Conservation (phyloP, 2,329 filamentous ascomycete genomes). For the Volutella citrinella region DNA sequence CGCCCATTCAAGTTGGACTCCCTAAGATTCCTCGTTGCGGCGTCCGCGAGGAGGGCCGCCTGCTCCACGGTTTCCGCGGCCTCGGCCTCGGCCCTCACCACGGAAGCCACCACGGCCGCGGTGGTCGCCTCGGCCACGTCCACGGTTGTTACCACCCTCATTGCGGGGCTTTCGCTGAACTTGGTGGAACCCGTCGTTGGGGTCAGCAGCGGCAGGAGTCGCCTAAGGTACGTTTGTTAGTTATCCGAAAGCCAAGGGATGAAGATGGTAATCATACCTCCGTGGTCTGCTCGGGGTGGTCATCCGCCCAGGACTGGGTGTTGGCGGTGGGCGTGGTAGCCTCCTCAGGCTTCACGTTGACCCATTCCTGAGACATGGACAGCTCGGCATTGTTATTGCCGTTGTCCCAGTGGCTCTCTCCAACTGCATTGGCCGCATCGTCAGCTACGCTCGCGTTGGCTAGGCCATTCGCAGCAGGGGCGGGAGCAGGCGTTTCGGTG, state of each 20-base stretch:
- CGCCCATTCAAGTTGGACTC: constrained; percentile 19
- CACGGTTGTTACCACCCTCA: constrained; percentile 43
- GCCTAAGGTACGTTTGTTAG: too few relatives aligned
- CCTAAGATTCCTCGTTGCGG: constrained; percentile 39
- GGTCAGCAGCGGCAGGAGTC: constrained; percentile 38
- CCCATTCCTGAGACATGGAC: constrained; percentile 64
- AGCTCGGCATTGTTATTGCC: constrained; percentile 41
- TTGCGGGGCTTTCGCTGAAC: constrained; percentile 61
- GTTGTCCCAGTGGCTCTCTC: constrained; percentile 64
- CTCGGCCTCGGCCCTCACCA: constrained; percentile 44
- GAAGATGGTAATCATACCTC: constrained; percentile 35
- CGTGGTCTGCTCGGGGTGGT: constrained; percentile 57
- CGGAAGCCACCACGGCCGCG: constrained; percentile 49
- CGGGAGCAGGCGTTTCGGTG: constrained; percentile 31
- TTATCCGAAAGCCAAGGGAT: too few relatives aligned
- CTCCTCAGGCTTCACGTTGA: constrained; percentile 67
- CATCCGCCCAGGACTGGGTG: constrained; percentile 78
- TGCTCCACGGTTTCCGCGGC: constrained; percentile 36
- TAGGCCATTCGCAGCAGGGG: constrained; percentile 38
- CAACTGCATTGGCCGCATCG: constrained; percentile 57
- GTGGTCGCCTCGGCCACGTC: constrained; percentile 48
- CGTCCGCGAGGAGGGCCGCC: constrained; percentile 35
- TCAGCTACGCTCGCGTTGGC: constrained; percentile 51
- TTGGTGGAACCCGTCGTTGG: constrained; percentile 69
- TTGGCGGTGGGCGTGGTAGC: constrained; percentile 56